A percentile compares a stretch with the other conserved stretches of the same genome.
Evolutionary conservation across 169 alveolate genomes (phyloP).

Genomic region (Pseudocohnilembus persalinus): DNA sequence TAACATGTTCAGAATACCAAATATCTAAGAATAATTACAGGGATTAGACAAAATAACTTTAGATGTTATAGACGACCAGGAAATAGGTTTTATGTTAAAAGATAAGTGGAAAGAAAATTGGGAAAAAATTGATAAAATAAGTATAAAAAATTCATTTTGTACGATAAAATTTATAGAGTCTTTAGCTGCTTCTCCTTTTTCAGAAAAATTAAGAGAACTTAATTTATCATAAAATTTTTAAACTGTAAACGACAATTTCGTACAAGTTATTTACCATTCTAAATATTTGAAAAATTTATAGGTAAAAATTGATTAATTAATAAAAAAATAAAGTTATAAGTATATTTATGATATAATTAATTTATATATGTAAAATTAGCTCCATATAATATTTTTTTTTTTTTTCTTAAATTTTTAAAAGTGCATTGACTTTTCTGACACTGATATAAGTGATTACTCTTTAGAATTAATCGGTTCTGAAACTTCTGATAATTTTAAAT

Average conservation of each 20-base stretch:
- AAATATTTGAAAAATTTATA: no score
- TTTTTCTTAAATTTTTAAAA: no score
- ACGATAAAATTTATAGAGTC: background rate
- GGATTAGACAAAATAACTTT: background rate
- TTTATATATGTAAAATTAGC: no score
- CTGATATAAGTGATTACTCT: background rate
- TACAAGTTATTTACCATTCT: background rate
- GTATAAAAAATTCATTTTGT: background rate
- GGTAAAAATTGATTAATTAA: background rate
- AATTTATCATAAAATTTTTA: background rate
- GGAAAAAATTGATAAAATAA: background rate
- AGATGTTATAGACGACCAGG: background rate
- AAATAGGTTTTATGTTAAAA: background rate
- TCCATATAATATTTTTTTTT: no score
- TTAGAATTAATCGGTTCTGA: background rate
- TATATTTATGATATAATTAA: no score
- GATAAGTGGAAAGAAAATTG: background rate
- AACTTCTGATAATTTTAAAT: no score
- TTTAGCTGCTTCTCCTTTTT: background rate
- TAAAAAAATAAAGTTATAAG: no score
- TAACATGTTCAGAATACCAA: background rate
- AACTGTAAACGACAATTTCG: background rate
- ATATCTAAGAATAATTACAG: background rate
- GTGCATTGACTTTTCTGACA: background rate
- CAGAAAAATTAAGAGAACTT: background rate